Evolutionary conservation across 768 basidiomycete species (phyloP).

Genomic region (Lactarius quietus): DNA sequence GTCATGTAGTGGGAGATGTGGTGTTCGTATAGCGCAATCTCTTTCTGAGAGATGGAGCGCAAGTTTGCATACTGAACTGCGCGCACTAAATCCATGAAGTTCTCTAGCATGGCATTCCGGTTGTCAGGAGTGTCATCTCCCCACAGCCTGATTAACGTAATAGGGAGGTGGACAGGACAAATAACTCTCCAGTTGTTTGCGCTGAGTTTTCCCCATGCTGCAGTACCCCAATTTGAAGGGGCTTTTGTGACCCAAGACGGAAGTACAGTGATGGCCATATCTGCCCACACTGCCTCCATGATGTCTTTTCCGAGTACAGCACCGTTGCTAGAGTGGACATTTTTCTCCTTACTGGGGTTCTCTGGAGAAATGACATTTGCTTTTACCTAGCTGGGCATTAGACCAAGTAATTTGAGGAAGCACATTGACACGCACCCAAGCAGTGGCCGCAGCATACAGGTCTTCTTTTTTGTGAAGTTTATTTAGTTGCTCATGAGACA

Average conservation of each 20-base stretch:
- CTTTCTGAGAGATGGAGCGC: conserved; percentile 18
- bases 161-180: conserved; percentile 33
- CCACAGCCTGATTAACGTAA: conserved; percentile 40
- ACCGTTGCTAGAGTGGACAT: background rate
- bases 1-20: conserved; percentile 28
- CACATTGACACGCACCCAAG: too few species aligned
- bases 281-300: too few species aligned
- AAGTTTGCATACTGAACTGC: conserved; percentile 29
- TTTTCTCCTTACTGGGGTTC: background rate
- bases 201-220: conserved; percentile 33
- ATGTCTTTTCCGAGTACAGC: too few species aligned
- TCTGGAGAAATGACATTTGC: background rate
- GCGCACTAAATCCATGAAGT: conserved; percentile 34
- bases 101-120: conserved; percentile 27
- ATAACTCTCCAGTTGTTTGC: conserved; percentile 38
- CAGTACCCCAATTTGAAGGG: conserved; percentile 34
- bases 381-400: background rate
- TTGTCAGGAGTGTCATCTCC: conserved; percentile 24
- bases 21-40: conserved; percentile 1
- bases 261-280: conserved; percentile 26
- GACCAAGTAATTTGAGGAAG: too few species aligned
- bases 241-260: conserved; percentile 35
- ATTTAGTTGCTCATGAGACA: too few species aligned
- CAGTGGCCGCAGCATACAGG: too few species aligned
- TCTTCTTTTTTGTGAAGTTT: too few species aligned